Evolutionary conservation across 495 filamentous ascomycete genomes (phyloP), one percentile per base, ranked within the genome.

Genomic region (Neurospora intermedia): DNA sequence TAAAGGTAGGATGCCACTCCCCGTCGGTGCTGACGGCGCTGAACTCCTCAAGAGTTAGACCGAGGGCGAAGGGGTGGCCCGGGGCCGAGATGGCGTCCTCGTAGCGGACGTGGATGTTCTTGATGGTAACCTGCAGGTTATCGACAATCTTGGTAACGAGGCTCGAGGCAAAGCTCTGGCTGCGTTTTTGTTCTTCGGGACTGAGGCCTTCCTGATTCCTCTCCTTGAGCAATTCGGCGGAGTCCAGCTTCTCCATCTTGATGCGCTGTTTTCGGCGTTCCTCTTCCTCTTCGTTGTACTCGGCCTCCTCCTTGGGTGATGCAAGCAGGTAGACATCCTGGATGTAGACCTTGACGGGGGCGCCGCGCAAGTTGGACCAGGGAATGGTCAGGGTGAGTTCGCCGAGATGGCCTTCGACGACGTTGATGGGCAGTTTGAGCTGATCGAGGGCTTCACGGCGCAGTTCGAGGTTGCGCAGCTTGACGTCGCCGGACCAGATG

Each of bases 401-500:
- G 71, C 96, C 95, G 69, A 99, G 87, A 79, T 98, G 94, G 59
- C 96, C 96, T 85, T 96, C 94, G 62, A 97, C 89, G 54, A 99
- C 96, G 81, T 99, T 99, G 76, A 99, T 88, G 39, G 96, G 96
- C 11, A 99, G 89, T 78, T 91, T 95, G 74, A 99, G 88, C 84
- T 99, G 96, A 80, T 99, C 96, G 76, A 99, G 90, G 20, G 96
- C 96, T 84, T 99, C 96, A 69, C 90, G 89, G 71, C 94, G 93
- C 41, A 99, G 87, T 82, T 99, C 93, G 46, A 99, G 90, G 75
- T 98, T 91, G 43, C 90, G 90, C 39, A 99, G 87, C 82, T 94
- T 94, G 78, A 98, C 95, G 83, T 99, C 95, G 71, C 96, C 96
- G 8, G 92, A 95, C 96, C 95, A 99, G 75, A 98, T 98, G 72